Evolutionary conservation across 768 basidiomycete species (phyloP).

Genomic region (Mycena vulgaris): DNA sequence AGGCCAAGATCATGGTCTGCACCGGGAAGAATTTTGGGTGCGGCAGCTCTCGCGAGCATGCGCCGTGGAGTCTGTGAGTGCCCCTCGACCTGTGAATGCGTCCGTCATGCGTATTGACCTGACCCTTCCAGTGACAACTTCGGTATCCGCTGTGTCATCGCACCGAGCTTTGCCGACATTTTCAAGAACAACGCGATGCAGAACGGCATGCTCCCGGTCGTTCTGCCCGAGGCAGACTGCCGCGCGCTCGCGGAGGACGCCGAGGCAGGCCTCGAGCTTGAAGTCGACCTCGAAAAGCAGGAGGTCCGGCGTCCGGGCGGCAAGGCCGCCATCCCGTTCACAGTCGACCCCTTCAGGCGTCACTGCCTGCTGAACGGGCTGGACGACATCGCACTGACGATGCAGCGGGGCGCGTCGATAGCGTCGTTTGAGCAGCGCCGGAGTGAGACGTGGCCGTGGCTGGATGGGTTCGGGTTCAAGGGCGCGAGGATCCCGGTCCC

Average conservation of each 20-base stretch:
- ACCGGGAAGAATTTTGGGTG: conserved; percentile 94
- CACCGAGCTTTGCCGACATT: conserved; percentile 93
- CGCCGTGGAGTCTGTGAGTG: conserved; percentile 87
- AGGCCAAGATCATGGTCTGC: conserved; percentile 86
- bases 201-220: conserved; percentile 91
- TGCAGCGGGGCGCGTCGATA: conserved; percentile 85
- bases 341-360: conserved; percentile 90
- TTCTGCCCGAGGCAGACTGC: conserved; percentile 80
- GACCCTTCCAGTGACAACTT: conserved; percentile 78
- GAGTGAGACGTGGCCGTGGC: conserved; percentile 91
- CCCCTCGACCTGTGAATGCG: too few relatives aligned
- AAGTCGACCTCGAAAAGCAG: conserved; percentile 88
- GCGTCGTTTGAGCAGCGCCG: conserved; percentile 84
- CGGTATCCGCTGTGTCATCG: conserved; percentile 90
- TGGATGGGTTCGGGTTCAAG: conserved; percentile 95
- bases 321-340: conserved; percentile 81
- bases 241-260: conserved; percentile 83
- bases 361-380: conserved; percentile 96
- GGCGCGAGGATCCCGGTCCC: conserved; percentile 79
- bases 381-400: conserved; percentile 96
- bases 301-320: conserved; percentile 84
- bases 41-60: conserved; percentile 92
- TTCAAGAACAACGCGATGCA: conserved; percentile 93
- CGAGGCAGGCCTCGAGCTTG: conserved; percentile 79
- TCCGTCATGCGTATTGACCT: conserved; percentile 20